These are phyloP conservation scores for Colletotrichum camelliae DNA, from an alignment of 2,329 filamentous ascomycete genomes.

Conservation along the genomic window DNA sequence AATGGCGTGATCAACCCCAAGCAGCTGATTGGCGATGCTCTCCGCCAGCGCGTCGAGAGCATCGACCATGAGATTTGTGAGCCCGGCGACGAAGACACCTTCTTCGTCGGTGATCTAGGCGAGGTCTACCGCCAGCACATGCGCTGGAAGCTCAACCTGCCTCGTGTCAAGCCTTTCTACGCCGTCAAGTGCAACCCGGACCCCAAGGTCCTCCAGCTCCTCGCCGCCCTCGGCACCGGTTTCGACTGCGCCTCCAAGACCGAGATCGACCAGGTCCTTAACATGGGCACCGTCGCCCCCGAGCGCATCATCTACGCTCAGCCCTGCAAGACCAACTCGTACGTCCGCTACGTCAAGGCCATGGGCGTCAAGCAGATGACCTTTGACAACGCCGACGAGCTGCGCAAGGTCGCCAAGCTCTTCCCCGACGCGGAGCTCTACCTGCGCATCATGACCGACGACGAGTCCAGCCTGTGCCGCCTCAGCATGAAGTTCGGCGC, in stretches of 20 bases:
- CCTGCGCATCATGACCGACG: constrained; percentile 94
- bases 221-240: constrained; percentile 87
- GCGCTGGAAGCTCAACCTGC: constrained; percentile 95
- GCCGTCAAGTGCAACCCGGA: constrained; percentile 99
- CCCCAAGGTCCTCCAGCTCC: constrained; percentile 83
- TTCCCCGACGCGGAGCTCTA: constrained; percentile 90
- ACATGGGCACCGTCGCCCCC: constrained; percentile 77
- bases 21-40: constrained; percentile 83
- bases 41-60: constrained; percentile 82
- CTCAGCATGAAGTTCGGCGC: constrained; percentile 98
- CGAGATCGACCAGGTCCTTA: constrained; percentile 92
- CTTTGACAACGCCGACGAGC: constrained; percentile 97
- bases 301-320: constrained; percentile 98
- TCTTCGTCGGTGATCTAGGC: constrained; percentile 97
- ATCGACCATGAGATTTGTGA: constrained; percentile 90
- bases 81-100: constrained; percentile 93
- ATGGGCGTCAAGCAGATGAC: constrained; percentile 97
- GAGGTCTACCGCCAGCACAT: constrained; percentile 99
- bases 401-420: constrained; percentile 95
- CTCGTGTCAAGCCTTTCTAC: constrained; percentile 95
- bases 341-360: constrained; percentile 86
- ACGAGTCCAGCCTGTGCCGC: constrained; percentile 91
- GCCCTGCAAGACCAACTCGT: constrained; percentile 99
- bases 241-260: constrained; percentile 99
- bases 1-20: constrained; percentile 61